Conservation (phyloP, 345 rosid genomes). For the Turritis glabra region DNA sequence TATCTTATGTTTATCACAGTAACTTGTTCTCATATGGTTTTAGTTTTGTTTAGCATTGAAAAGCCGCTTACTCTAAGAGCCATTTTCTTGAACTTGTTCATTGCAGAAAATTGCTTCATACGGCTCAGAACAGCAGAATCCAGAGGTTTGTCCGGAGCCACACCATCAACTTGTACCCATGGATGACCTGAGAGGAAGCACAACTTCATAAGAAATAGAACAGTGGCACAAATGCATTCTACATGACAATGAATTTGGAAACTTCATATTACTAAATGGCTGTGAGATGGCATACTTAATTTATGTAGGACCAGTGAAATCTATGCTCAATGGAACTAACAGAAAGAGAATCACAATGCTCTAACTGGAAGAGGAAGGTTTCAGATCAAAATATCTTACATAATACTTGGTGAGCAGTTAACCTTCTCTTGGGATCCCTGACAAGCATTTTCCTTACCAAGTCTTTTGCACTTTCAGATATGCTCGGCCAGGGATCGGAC, state of each 20-base stretch:
- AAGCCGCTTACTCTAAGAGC: conserved; percentile 60
- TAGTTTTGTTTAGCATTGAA: not conserved
- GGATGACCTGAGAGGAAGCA: conserved; percentile 67
- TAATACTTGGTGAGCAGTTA: conserved; percentile 83
- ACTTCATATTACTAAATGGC: conserved; percentile 5
- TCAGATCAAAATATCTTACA: conserved; percentile 50
- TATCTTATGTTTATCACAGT: not conserved
- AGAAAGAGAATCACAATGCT: not conserved
- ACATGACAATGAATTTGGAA: not conserved
- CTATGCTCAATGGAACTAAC: not conserved
- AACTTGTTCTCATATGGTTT: not conserved
- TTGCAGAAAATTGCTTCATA: conserved; percentile 86
- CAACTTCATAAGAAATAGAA: conserved; percentile 5
- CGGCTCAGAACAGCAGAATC: conserved; percentile 87
- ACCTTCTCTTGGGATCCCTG: conserved; percentile 70
- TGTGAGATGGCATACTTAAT: not conserved
- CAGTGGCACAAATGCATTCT: conserved; percentile 1
- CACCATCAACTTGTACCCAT: conserved; percentile 83
- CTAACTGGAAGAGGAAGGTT: not conserved
- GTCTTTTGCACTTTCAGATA: conserved; percentile 89
- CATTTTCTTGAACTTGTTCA: conserved; percentile 92
- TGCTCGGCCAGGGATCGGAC: conserved; percentile 86
- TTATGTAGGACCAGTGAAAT: conserved; percentile 9
- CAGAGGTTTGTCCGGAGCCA: conserved; percentile 86
- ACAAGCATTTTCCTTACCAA: conserved; percentile 81